Base-by-base conservation (phyloP, 768 basidiomycete species). In the Mycena maculata region DNA sequence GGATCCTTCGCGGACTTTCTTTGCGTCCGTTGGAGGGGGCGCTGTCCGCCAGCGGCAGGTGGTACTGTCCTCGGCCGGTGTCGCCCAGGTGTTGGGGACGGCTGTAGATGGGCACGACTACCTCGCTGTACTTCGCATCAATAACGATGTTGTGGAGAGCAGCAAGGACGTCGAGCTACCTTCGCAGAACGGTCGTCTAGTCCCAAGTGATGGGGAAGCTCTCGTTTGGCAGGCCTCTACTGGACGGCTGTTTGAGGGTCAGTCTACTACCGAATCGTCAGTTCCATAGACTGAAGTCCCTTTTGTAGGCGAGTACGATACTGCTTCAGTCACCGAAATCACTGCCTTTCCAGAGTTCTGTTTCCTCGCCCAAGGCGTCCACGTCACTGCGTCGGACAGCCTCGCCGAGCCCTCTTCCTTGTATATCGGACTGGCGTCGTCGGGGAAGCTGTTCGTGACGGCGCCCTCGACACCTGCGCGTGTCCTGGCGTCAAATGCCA, bases 371-470 rank as follows among this genome's bases (percentile, higher is more conserved):
- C 78, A 82, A 41, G 77, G 79, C 42, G 64, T 81, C 27, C 56
- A 45, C 3, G 58, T 75, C 7, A 23, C 75, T 4, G 62, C 78
- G 8, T 54, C 72, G 36, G 69, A 64, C 58, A 39, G 65, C 20
- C 60, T 60, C 38, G 63, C 65, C 27, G 58, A 66, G 59, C 44
- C 65, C 16, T 60, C 28, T 12, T 53, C 57, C 18, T 49, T 90
- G 0, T 86, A 89, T 69, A 74, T 95, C 60, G 95, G 93, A 0
- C 85, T 93, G 1, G 83, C 90, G 2, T 78, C 82, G 22, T 83
- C 85, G 1, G 90, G 91, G 0, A 93, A 91, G 73, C 79, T 97
- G 0, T 87, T 88, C 72, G 81, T 86, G 25, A 78, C 85, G 6
- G 69, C 76, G 11, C 76, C 72, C 27, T 74, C 74, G 52, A 71